phyloP scores from a whole-genome alignment of 257 asterid genomes.

The Nicotiana sylvestris region DNA sequence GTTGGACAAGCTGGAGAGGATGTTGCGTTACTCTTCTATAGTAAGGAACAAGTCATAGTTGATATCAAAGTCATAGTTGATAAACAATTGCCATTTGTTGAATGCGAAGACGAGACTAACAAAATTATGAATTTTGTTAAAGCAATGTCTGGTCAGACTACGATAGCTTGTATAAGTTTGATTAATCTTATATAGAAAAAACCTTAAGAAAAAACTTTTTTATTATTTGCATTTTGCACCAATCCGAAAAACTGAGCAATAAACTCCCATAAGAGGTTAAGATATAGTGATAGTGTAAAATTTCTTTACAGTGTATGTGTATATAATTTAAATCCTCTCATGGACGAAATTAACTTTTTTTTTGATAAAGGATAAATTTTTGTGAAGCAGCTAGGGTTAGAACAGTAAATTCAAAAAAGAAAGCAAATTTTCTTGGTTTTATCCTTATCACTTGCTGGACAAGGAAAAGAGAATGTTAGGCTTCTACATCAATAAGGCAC shows the following conservation, averaged over 20 bases:
- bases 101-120: not conserved
- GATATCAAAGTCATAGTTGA: not conserved
- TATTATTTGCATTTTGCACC: too few relatives aligned
- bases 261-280: not conserved
- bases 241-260: not conserved
- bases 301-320: not conserved
- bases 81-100: not conserved
- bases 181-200: not conserved
- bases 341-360: not conserved
- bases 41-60: not conserved
- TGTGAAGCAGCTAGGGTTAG: not conserved
- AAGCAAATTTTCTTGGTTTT: not conserved
- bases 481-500: not conserved
- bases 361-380: not conserved
- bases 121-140: not conserved
- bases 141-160: not conserved
- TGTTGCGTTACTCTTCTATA: not conserved
- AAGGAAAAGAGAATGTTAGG: not conserved
- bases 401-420: not conserved
- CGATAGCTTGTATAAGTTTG: not conserved
- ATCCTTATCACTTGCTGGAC: not conserved
- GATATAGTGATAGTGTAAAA: not conserved
- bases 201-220: not conserved
- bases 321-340: not conserved
- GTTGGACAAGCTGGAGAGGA: not conserved